Base-by-base conservation (phyloP, 164 flowering plant species). In the Berberis vulgaris region DNA sequence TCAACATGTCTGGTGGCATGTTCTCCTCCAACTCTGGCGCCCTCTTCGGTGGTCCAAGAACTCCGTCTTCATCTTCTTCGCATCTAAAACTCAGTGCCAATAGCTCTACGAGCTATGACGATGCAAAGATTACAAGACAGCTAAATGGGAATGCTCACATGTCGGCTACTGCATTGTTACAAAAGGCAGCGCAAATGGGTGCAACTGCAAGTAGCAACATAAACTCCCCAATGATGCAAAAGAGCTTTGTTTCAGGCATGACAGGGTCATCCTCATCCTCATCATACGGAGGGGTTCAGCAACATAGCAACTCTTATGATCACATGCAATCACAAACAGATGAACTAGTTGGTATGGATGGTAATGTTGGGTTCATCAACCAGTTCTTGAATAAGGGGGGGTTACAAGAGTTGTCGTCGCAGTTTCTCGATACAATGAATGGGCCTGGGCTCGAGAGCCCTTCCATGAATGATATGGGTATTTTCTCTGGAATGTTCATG, bases 101-200 rank as follows among this genome's bases (percentile, higher is more conserved):
- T 57, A 63, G 45, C 3, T 78, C 86, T 11, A 63, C 84, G 0
- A 69, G 77, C 68, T 79, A 73, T 70, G 78, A 70, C 50, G 81
- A 26, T 26, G 26, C 26, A 26, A 26, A 26, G 79, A 53, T 64
- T 81, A 12, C 26, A 26, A 26, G 26, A 26, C 26, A 26, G 26
- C 26, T 72, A 69, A 54, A 58, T 4, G 58, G 65, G 26, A 52
- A 57, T 6, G 65, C 65, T 39, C 58, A 63, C 50, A 78, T 81
- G 81, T 83, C 84, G 0, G 85, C 85, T 0, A 81, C 87, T 0
- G 87, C 85, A 0, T 67, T 81, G 76, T 57, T 83, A 60, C 87
- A 81, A 65, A 83, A 81, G 49, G 87, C 87, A 43, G 87, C 87
- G 3, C 87, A 79, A 63, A 83, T 83, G 83, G 85, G 85, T 45